Base-by-base conservation (phyloP, 2,329 filamentous ascomycete species). In the Aspergillus novoparasiticus region DNA sequence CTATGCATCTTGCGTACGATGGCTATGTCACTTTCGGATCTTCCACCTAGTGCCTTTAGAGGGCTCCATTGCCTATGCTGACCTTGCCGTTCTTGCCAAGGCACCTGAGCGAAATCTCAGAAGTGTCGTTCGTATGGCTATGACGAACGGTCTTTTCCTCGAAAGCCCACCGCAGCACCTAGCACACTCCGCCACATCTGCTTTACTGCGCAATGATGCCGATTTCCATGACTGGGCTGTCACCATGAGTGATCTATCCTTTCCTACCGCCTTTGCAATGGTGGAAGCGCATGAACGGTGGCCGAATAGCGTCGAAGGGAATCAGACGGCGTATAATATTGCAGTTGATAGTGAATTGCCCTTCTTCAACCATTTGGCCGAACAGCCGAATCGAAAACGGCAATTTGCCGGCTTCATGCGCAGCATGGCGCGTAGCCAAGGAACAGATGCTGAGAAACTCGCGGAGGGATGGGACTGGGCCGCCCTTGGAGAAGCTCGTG, bases 351-450 rank as follows among this genome's bases (percentile, higher is more conserved):
- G 70, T 1, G 69, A 71, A 28, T 54, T 71, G 34, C 66, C 72
- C 0, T 74, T 77, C 62, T 82, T 79, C 61, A 71, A 75, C 12
- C 71, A 76, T 59, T 64, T 79, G 10, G 61, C 65, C 8, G 59
- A 57, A 34, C 54, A 68, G 10, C 66, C 70, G 1, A 71, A 75
- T 3, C 51, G 82, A 11, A 82, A 84, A 2, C 79, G 80, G 64
- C 79, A 84, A 58, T 85, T 88, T 76, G 85, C 83, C 6, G 77
- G 77, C 10, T 85, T 84, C 43, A 88, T 88, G 86, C 75, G 76
- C 1, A 85, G 80, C 58, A 75, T 88, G 58, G 84, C 83, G 0
- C 82, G 80, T 2, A 85, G 84, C 61, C 84, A 87, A 67, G 86
- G 86, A 0, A 87, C 86, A 66, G 84, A 86, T 66, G 69, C 86